These are phyloP conservation scores for Leccinum glutinopallens DNA, from an alignment of 1,284 basidiomycete species.

Conservation along the genomic window DNA sequence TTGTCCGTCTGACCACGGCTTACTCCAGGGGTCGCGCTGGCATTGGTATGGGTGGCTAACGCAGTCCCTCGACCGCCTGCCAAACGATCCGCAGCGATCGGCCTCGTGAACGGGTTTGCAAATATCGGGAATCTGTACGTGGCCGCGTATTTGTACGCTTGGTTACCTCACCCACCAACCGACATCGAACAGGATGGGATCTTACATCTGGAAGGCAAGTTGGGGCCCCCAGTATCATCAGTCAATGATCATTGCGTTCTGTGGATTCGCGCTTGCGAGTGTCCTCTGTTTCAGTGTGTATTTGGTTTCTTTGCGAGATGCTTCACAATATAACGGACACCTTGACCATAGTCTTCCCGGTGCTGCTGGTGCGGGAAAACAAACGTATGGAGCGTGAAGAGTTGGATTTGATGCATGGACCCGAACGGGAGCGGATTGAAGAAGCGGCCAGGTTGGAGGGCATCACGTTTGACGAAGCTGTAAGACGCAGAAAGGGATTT, in stretches of 20 bases:
- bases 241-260: conserved; percentile 1
- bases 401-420: conserved; percentile 3
- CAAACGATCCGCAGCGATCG: conserved; percentile 2
- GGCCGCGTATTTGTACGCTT: background rate
- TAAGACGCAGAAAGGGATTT: conserved; percentile 2
- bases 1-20: background rate
- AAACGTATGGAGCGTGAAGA: conserved; percentile 1
- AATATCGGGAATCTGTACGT: background rate
- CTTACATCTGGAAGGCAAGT: background rate
- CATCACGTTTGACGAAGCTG: conserved; percentile 2
- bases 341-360: background rate
- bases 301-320: background rate
- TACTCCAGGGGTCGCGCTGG: background rate
- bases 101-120: conserved; percentile 1
- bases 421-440: conserved; percentile 2
- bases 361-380: conserved; percentile 1
- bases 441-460: conserved; percentile 1
- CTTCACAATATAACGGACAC: background rate
- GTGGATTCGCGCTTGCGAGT: background rate
- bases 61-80: conserved; percentile 2
- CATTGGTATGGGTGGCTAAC: conserved; percentile 1
- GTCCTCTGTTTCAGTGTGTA: background rate
- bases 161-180: background rate
- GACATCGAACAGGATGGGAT: background rate
- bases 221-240: conserved; percentile 4